Evolutionary conservation across 805 yeast species (phyloP).

Genomic region (Kazachstania viticola): DNA sequence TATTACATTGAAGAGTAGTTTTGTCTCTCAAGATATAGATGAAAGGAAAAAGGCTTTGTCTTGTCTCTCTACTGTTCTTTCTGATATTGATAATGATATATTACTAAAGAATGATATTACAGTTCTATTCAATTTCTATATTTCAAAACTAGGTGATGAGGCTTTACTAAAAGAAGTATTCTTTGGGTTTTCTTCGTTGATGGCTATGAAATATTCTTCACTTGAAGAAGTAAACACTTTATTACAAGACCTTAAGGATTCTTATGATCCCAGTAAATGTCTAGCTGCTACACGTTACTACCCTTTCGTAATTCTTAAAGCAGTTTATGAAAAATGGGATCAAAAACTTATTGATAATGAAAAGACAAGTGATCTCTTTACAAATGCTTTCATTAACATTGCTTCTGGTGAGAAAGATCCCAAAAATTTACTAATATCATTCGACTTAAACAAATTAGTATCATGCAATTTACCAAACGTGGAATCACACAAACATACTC

Average conservation of each 20-base stretch:
- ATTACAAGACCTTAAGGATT: slow-evolving; percentile 26
- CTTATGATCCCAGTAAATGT: slow-evolving; percentile 45
- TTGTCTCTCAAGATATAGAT: slow-evolving; percentile 47
- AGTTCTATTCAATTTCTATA: slow-evolving; percentile 39
- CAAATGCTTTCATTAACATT: slow-evolving; percentile 50
- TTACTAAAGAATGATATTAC: slow-evolving; percentile 31
- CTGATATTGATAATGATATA: slow-evolving; percentile 17
- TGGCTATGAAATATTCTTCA: slow-evolving; percentile 39
- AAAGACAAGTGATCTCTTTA: slow-evolving; percentile 28
- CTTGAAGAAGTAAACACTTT: slow-evolving; percentile 28
- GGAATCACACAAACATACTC: slow-evolving; percentile 40
- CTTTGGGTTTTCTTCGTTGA: slow-evolving; percentile 41
- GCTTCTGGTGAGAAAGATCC: slow-evolving; percentile 94
- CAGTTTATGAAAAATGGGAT: slow-evolving; percentile 19
- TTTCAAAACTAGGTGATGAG: slow-evolving; percentile 58
- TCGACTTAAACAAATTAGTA: slow-evolving; percentile 41
- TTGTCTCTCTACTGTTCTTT: slow-evolving; percentile 32
- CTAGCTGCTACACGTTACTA: slow-evolving; percentile 52
- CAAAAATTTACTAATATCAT: slow-evolving; percentile 63
- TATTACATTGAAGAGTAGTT: slow-evolving; percentile 44
- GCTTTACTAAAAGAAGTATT: slow-evolving; percentile 41
- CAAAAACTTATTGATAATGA: slow-evolving; percentile 20
- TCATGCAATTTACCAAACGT: slow-evolving; percentile 26
- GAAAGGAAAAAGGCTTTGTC: slow-evolving; percentile 39
- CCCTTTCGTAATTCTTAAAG: slow-evolving; percentile 41